Evolutionary conservation across 768 basidiomycete genomes (phyloP), one percentile per base, ranked within the genome.

Genomic region (Suillus subluteus): DNA sequence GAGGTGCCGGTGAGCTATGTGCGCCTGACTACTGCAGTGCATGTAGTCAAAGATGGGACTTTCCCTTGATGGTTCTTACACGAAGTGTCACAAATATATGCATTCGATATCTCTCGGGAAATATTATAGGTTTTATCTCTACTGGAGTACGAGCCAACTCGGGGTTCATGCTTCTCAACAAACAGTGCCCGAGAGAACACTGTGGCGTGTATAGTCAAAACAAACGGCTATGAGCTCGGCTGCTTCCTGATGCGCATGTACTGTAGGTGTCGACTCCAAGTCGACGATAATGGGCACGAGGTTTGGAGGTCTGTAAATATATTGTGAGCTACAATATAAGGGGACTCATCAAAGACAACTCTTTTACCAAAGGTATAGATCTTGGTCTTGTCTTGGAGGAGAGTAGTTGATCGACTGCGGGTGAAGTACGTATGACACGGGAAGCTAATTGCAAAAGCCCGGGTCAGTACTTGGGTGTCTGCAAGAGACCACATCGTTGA

Each of bases 131-230:
- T 23, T 40, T 26, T 40, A 23, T 26, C 38, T 40, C 15, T 15
- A 58, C 37, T 38, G 38, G n/a, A 58, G 58, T 40, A 59, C 23
- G 23, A 40, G 15, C 23, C 1, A 4, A 38, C 38, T 38, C 15
- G n/a, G 23, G 3, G 38, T 40, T 59, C 58, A 59, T 59, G 23
- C 38, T 59, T 40, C 38, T 35, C 38, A 59, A 59, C 15, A 59
- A 59, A 23, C 23, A 38, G 23, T 59, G 37, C 58, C 38, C 58
- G 38, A 40, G 38, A 59, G 58, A 59, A 59, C 38, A 59, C 38
- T 59, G 58, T 58, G 32, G 26, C 55, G 58, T 59, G 38, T 59
- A 40, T 40, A 59, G 38, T 40, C 23, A 59, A 58, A 58, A 38
- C 26, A 26, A 59, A 59, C 5, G 58, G 58, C 58, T 41, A 58